Base-by-base conservation (phyloP, 805 yeast species). In the Schizosaccharomyces osmophilus region DNA sequence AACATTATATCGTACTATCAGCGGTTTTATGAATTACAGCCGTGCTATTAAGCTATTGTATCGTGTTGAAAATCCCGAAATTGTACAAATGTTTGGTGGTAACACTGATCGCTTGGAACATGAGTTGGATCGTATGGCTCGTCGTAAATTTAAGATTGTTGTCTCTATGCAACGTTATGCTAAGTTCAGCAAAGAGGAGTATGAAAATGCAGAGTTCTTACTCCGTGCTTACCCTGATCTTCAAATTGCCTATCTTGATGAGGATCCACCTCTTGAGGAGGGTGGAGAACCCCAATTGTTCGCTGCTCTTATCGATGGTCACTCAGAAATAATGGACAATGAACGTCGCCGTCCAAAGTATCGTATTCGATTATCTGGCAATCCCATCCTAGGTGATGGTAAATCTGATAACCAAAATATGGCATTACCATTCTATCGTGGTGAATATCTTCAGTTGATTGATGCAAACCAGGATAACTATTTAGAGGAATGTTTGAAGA, bases 21-120 rank as follows among this genome's bases (percentile, higher is more conserved):
- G 96, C 62, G 98, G 98, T 69, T 93, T 90, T 77, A 90, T 90
- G 98, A 93, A 90, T 76, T 90, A 90, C 72, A 85, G 96, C 39
- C 84, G 96, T 73, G 97, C 98, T 39, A 87, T 90, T 69, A 93
- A 89, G 73, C 76, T 90, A 68, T 77, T 90, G 63, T 88, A 87
- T 77, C 84, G 95, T 75, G 95, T 93, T 68, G 97, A 93, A 73
- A 86, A 87, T 73, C 95, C 95, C 57, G 95, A 86, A 72, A 82
- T 87, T 72, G 95, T 89, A 64, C 97, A 93, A 78, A 87, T 89
- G 88, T 90, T 89, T 71, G 97, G 97, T 68, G 97, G 97, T 68
- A 94, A 90, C 72, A 95, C 97, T 63, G 97, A 90, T 75, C 94
- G 95, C 68, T 79, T 81, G 62, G 97, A 93, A 77, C 82, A 88